These are phyloP conservation scores for Sarocladiaceae sp. DNA, from an alignment of 2,329 filamentous ascomycete species.

Conservation along the genomic window DNA sequence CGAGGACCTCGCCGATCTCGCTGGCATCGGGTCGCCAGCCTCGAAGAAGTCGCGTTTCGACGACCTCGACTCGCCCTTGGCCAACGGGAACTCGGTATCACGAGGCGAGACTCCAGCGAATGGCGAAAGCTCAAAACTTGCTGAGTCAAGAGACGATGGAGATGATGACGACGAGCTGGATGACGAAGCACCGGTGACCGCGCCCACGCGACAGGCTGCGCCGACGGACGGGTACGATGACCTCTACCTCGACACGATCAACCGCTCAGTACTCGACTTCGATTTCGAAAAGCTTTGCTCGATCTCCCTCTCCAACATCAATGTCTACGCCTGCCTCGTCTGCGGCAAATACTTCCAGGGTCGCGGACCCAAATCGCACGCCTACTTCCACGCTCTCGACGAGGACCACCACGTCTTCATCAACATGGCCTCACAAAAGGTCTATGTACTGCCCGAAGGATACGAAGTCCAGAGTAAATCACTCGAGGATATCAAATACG, in stretches of 20 bases:
- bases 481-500: constrained; percentile 96
- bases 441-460: constrained; percentile 89
- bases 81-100: constrained; percentile 22
- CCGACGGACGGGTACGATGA: constrained; percentile 88
- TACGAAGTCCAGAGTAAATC: constrained; percentile 95
- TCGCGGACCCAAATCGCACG: constrained; percentile 86
- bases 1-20: constrained; percentile 48
- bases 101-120: constrained; percentile 19
- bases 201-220: constrained; percentile 57
- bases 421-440: constrained; percentile 89
- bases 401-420: constrained; percentile 96
- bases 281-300: constrained; percentile 99
- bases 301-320: constrained; percentile 92
- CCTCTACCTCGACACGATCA: constrained; percentile 95
- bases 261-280: constrained; percentile 88
- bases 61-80: constrained; percentile 34
- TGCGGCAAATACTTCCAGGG: constrained; percentile 98
- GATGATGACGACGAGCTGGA: constrained; percentile 30
- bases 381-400: constrained; percentile 95
- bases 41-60: constrained; percentile 52
- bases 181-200: constrained; percentile 33
- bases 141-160: constrained; percentile 27
- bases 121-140: constrained; percentile 27
- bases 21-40: constrained; percentile 48
- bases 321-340: constrained; percentile 94